Base-by-base conservation (phyloP, 768 basidiomycete species). In the Ephemerocybe angulata region DNA sequence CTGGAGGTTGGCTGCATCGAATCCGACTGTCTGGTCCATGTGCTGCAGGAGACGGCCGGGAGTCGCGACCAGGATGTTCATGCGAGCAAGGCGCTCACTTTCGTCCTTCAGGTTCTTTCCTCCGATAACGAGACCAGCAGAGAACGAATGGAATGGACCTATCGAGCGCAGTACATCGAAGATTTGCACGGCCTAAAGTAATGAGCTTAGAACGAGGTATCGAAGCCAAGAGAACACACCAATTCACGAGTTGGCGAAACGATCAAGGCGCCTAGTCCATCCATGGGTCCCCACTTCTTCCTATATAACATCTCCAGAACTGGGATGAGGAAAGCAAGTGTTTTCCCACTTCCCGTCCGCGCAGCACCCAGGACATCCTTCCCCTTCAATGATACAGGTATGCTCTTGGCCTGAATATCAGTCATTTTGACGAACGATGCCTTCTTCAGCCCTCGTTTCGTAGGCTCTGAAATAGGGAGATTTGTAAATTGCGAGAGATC, bases 41-140 rank as follows among this genome's bases (percentile, higher is more conserved):
- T 99, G 97, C 63, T 99, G 97, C 42, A 99, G 74, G 40, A 99
- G 75, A 42, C 96, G 81, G 24, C 96, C 96, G 4, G 96, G 96
- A 3, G 96, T 98, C 2, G 96, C 96, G 15, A 99, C 91, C n/a
- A 99, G 81, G 55, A 99, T 97, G 63, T 99, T 99, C 94, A 98
- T 98, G 38, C 91, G 80, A 10, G 87, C 79, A 40, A 99, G 70
- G 6, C 96, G 79, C 21, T 95, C 94, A 33, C 84, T 77, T 68
- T 99, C 96, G 58, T 96, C 94, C 66, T 93, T 94, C 47, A 98
- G 68, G 62, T 86, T 93, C 76, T 98, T 99, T 42, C 96, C 96
- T 5, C 96, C 96, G 40, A 99, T 99, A 17, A 98, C 87, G 12
- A 98, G 74, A 0, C 95, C 96, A 0, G 96, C 96, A 5, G 93